Percentiles rank a stretch among this genome's conserved stretches.
Conservation (phyloP, 768 basidiomycete species). For the Leucogyrophana mollusca region DNA sequence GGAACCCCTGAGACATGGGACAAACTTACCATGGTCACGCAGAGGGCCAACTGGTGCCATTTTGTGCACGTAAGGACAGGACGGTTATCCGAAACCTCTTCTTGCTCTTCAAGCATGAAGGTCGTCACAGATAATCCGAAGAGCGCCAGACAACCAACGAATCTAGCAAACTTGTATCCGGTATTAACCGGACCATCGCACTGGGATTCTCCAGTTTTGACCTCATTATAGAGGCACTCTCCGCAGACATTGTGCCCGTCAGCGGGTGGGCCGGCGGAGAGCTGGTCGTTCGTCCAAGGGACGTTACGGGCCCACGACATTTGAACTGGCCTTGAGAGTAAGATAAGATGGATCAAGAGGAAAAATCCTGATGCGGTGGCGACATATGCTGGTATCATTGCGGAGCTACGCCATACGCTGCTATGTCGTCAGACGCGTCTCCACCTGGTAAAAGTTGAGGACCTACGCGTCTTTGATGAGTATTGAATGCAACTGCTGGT, state of each 20-base stretch:
- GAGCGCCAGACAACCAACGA: constrained; percentile 45
- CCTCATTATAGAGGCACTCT: constrained; percentile 25
- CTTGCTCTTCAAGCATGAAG: constrained; percentile 12
- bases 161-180: constrained; percentile 43
- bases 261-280: constrained; percentile 4
- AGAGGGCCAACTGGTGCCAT: constrained; percentile 24
- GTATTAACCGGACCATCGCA: constrained; percentile 50
- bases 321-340: constrained; percentile 10
- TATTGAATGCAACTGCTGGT: too few species aligned
- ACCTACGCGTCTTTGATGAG: too few species aligned
- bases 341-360: constrained; percentile 30
- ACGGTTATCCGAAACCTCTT: neutral
- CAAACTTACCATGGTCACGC: constrained; percentile 30
- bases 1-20: neutral
- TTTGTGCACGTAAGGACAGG: neutral
- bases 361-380: constrained; percentile 32
- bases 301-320: constrained; percentile 5
- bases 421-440: too few species aligned
- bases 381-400: constrained; percentile 31
- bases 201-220: constrained; percentile 36
- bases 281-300: neutral
- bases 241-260: constrained; percentile 11
- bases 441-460: too few species aligned
- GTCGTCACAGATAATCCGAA: constrained; percentile 48
- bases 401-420: too few species aligned